Evolutionary conservation across 139 green algal species (phyloP), one percentile per base, ranked within the genome.

Genomic region (Haematococcus sp.): DNA sequence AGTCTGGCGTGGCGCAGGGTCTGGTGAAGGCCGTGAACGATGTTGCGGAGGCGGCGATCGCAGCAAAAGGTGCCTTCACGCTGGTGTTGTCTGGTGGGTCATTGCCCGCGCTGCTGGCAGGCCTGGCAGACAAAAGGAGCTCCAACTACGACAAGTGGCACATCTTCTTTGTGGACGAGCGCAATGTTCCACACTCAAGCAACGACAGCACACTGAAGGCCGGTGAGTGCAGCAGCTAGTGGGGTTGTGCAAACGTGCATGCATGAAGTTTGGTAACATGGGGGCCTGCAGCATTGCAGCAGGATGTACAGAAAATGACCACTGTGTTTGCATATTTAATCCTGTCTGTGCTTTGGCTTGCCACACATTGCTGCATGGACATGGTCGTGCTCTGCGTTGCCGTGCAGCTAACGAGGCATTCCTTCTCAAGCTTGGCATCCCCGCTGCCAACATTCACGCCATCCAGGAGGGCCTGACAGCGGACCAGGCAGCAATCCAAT

Each of bases 141-240:
- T 22, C 86, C 22, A 90, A 94, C 43, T 95, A 83, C 52, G 74
- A 79, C 33, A 93, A 91, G 68, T 95, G 89, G 90, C 83, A 90
- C 66, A 76, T 93, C 74, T 88, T 93, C 65, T 95, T 81, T 66
- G 91, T 90, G 63, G 94, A 97, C 59, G 93, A 97, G 83, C 86
- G 94, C 59, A 92, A 92, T 61, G 94, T 98, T 44, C 84, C 91
- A 0, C 88, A 91, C 54, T 67, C 30, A 69, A 83, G 73, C 19
- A 32, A 76, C 5, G 94, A 98, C 79, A 89, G 71, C 79, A 98
- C 90, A 67, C 86, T 87, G 80, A 89, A 89, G 79, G 91, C 79
- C 7, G 90, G 40, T 49, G 40, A 49, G 40, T 11, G 40, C 40
- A 49, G 40, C 11, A 11, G 7, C 40, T 49, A 11, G 40, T 49